Evolutionary conservation across 345 rosid genomes (phyloP).

Genomic region (Odontarrhena argentea): DNA sequence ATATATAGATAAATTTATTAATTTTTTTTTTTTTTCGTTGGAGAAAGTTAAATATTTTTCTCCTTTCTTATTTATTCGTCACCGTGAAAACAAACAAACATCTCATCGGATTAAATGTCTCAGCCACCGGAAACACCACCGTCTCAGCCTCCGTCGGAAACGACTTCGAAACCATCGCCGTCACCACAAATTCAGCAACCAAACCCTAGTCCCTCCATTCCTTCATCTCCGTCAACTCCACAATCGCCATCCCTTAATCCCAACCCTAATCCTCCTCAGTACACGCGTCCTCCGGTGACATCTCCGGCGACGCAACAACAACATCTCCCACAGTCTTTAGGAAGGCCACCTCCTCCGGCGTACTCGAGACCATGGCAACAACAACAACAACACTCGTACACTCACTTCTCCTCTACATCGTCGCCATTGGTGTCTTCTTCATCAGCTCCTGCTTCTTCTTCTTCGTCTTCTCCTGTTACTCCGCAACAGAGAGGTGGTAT

Average conservation of each 20-base stretch:
- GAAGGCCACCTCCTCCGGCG: slow-evolving; percentile 44
- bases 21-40: too few species aligned
- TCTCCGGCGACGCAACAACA: slow-evolving; percentile 39
- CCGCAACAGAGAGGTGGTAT: slow-evolving; percentile 59
- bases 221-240: slow-evolving; percentile 36
- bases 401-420: slow-evolving; percentile 51
- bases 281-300: slow-evolving; percentile 45
- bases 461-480: slow-evolving; percentile 46
- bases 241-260: slow-evolving; percentile 33
- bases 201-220: slow-evolving; percentile 30
- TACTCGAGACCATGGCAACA: slow-evolving; percentile 76
- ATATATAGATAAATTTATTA: too few species aligned
- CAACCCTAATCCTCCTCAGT: slow-evolving; percentile 42
- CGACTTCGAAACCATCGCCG: slow-evolving; percentile 31
- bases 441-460: slow-evolving; percentile 43
- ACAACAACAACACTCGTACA: slow-evolving; percentile 48
- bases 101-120: not conserved
- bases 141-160: slow-evolving; percentile 15
- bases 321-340: slow-evolving; percentile 35
- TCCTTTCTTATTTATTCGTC: too few species aligned
- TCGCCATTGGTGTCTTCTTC: slow-evolving; percentile 42
- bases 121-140: slow-evolving; percentile 43
- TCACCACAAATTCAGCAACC: slow-evolving; percentile 30
- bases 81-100: too few species aligned
- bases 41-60: too few species aligned